Base-by-base conservation (phyloP, 75 land plant species). In the Larix kaempferi region DNA sequence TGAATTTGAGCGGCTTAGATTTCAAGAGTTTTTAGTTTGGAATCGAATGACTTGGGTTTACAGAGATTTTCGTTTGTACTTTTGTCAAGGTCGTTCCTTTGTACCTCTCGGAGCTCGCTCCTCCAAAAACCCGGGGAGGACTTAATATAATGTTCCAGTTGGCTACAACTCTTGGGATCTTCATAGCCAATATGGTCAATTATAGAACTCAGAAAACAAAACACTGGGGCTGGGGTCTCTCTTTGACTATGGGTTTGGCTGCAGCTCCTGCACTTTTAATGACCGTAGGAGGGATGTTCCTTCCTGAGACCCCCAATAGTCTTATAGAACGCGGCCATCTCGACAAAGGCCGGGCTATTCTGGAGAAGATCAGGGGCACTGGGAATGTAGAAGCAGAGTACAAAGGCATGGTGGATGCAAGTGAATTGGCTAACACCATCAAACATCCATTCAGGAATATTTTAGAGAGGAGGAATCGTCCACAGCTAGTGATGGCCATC, bases 191-290 rank as follows among this genome's bases (percentile, higher is more conserved):
- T 82, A 80, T 94, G 84, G 71, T 94, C 54, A 94, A 95, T 56
- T 95, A 92, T 76, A 87, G 92, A 6, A 86, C 89, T 2, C 74
- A 81, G 41, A 88, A 89, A 76, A 66, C 88, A 3, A 23, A 59
- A 2, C 64, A 82, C 6, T 93, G 95, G 95, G 98, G 98, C 6
- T 94, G 98, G 98, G 81, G 98, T 29, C 90, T 92, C 22, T 94
- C 98, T 21, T 44, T 8, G 52, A 44, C 52, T 7, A 80, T 94
- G 2, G 98, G 93, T 26, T 71, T 90, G 13, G 98, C 95, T 5
- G 93, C 91, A 8, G 71, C 71, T 1, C 98, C 98, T 11, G 93
- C 95, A 25, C 3, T 84, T 2, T 17, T 94, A 17, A 89, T 94
- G 91, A 84, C 88, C 6, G 65, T 88, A 19, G 98, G 95, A 26